Evolutionary conservation across 805 yeast genomes (phyloP).

Genomic region (Isabelozyma pseudorhagii): DNA sequence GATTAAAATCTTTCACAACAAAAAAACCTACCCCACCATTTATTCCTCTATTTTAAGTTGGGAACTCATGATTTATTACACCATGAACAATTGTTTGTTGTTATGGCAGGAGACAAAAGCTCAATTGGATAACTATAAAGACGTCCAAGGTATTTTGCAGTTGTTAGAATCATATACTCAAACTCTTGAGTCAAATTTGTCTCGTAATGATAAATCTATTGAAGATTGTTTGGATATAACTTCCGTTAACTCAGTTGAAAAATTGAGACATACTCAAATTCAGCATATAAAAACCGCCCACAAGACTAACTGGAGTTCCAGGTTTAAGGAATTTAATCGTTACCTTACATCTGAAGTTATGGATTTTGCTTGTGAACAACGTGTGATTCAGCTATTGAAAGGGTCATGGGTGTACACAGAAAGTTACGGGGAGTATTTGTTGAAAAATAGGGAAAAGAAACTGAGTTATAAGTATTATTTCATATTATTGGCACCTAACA

Average conservation of each 20-base stretch:
- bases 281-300: slow-evolving; percentile 35
- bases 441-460: slow-evolving; percentile 14
- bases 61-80: slow-evolving; percentile 52
- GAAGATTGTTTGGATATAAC: slow-evolving; percentile 48
- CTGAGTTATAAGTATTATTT: slow-evolving; percentile 44
- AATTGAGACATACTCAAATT: slow-evolving; percentile 56
- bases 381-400: slow-evolving; percentile 64
- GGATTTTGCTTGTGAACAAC: slow-evolving; percentile 72
- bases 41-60: slow-evolving; percentile 43
- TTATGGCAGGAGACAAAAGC: slow-evolving; percentile 68
- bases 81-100: slow-evolving; percentile 55
- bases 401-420: slow-evolving; percentile 82
- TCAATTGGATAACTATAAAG: slow-evolving; percentile 36
- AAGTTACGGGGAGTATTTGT: slow-evolving; percentile 40
- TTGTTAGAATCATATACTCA: slow-evolving; percentile 36
- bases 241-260: slow-evolving; percentile 38
- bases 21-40: slow-evolving; percentile 33
- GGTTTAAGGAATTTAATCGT: slow-evolving; percentile 47
- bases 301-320: slow-evolving; percentile 40
- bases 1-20: slow-evolving; percentile 29
- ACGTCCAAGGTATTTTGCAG: slow-evolving; percentile 48
- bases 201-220: slow-evolving; percentile 19
- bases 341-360: slow-evolving; percentile 54
- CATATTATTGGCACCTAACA: slow-evolving; percentile 64
- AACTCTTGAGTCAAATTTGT: slow-evolving; percentile 24